Percentiles rank a stretch among this genome's conserved stretches.
These are phyloP conservation scores for Penicillium sp. DNA, from an alignment of 2,329 filamentous ascomycete genomes.

Conservation along the genomic window DNA sequence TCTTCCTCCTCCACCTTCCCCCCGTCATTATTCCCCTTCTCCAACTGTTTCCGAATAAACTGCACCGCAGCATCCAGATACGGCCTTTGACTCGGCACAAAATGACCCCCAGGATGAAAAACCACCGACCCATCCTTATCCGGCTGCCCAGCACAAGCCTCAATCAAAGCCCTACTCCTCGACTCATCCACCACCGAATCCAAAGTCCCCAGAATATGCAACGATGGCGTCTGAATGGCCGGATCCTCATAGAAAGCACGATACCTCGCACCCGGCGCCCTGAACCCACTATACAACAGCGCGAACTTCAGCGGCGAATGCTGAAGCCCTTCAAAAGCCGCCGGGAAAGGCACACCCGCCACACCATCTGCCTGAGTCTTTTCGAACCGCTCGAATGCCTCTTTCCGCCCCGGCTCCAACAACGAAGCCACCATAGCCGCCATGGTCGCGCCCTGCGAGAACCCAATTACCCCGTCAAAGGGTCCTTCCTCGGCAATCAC, in stretches of 20 bases:
- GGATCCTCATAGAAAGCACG: conserved; percentile 65
- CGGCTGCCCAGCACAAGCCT: conserved; percentile 56
- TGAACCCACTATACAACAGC: conserved; percentile 73
- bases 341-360: conserved; percentile 49
- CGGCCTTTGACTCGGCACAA: conserved; percentile 76
- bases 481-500: conserved; percentile 60
- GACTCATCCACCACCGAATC: conserved; percentile 84
- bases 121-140: conserved; percentile 51
- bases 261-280: conserved; percentile 57
- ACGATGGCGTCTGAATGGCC: conserved; percentile 65
- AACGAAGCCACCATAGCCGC: conserved; percentile 68
- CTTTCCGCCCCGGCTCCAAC: conserved; percentile 53
- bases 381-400: conserved; percentile 46
- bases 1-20: conserved; percentile 48
- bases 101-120: conserved; percentile 83
- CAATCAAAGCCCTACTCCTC: conserved; percentile 61
- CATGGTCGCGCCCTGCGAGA: conserved; percentile 71
- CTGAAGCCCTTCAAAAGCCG: conserved; percentile 39
- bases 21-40: conserved; percentile 20
- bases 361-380: conserved; percentile 17
- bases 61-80: conserved; percentile 70
- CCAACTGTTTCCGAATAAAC: conserved; percentile 59
- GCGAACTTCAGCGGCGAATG: conserved; percentile 64
- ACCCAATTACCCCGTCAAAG: conserved; percentile 74
- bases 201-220: conserved; percentile 77